Evolutionary conservation across 768 basidiomycete genomes (phyloP), one percentile per base, ranked within the genome.

Genomic region (Lactarius sanguifluus): DNA sequence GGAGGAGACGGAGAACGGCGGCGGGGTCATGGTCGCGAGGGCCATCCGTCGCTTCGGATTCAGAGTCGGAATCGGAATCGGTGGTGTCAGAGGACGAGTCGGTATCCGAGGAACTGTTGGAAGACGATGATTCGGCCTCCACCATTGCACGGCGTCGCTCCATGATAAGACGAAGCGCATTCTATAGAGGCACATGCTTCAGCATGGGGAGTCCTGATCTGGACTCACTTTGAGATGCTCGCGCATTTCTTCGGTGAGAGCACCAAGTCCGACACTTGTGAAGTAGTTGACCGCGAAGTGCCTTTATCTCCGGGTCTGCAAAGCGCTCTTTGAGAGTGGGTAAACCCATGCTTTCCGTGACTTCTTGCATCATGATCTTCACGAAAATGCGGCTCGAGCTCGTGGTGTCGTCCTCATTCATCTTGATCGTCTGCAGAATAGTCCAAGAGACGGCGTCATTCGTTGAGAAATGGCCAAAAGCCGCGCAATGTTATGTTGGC

Each of bases 371-470:
- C 82, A 98, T 80, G 72, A 98, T 97, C 79, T 98, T 98, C 73
- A 98, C 80, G 76, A 98, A 98, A 74, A 99, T 99, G 80, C 97
- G 92, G 69, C 89, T 89, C 70, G 91, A 94, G 23, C 90, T 92
- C 0, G 97, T 98, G 28, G 97, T 99, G 64, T 98, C 96, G 59
- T 98, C 97, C 76, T 99, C 97, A 72, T 94, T 98, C 79, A 99
- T 87, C 76, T 89, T 94, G 73, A 99, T 84, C 54, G 85, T 86
- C 71, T 88, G 87, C 59, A 98, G 80, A 1, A 87, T 88, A 23
- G 86, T 81, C 97, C 97, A 98, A 2, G 92, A 92, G 61, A 98
- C 82, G 1, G 92, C 84, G 75, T 99, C 97, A n/a, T 85, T 88
- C 8, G 91, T 85, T 66, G 98, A 68, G 30, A 98, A 81, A 74